Percentiles rank a stretch among this genome's conserved stretches.
Conservation (phyloP, 441 rosid genomes). For the Erodium texanum region DNA sequence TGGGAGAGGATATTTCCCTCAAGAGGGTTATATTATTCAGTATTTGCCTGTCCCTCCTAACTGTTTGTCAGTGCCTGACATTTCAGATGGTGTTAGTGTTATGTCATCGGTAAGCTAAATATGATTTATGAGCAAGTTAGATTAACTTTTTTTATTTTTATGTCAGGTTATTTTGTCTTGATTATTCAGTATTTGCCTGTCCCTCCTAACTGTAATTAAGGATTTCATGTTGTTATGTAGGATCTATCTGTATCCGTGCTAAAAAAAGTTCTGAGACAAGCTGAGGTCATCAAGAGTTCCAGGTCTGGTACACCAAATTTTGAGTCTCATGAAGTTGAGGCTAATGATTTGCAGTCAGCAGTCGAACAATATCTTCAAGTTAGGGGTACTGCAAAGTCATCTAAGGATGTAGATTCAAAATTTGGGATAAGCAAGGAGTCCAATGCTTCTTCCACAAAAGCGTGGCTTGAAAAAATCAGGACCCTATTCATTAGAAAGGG, state of each 20-base stretch:
- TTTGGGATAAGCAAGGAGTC: slow-evolving; percentile 52
- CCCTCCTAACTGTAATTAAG: slow-evolving; percentile 14
- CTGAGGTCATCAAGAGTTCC: slow-evolving; percentile 50
- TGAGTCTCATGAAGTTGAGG: slow-evolving; percentile 75
- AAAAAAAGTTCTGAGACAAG: slow-evolving; percentile 72
- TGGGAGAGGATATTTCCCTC: slow-evolving; percentile 80
- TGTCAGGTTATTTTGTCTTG: slow-evolving; percentile 5
- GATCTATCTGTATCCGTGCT: slow-evolving; percentile 72
- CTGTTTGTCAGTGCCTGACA: slow-evolving; percentile 81
- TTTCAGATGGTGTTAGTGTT: slow-evolving; percentile 69
- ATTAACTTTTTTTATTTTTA: slow-evolving; percentile 11
- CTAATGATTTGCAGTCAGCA: slow-evolving; percentile 53
- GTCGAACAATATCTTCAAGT: slow-evolving; percentile 68
- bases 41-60: slow-evolving; percentile 96
- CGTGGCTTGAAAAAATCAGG: slow-evolving; percentile 86
- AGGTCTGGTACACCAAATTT: slow-evolving; percentile 80
- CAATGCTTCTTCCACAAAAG: slow-evolving; percentile 59
- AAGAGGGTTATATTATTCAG: slow-evolving; percentile 74
- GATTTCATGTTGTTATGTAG: slow-evolving; percentile 32
- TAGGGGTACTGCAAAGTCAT: slow-evolving; percentile 68
- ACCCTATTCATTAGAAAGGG: slow-evolving; percentile 85
- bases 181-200: too few species aligned
- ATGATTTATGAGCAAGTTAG: slow-evolving; percentile 11
- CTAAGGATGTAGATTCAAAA: slow-evolving; percentile 52
- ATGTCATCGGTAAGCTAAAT: slow-evolving; percentile 78